Evolutionary conservation across 2,329 filamentous ascomycete species (phyloP).

Genomic region (Tympanopsis confertula): DNA sequence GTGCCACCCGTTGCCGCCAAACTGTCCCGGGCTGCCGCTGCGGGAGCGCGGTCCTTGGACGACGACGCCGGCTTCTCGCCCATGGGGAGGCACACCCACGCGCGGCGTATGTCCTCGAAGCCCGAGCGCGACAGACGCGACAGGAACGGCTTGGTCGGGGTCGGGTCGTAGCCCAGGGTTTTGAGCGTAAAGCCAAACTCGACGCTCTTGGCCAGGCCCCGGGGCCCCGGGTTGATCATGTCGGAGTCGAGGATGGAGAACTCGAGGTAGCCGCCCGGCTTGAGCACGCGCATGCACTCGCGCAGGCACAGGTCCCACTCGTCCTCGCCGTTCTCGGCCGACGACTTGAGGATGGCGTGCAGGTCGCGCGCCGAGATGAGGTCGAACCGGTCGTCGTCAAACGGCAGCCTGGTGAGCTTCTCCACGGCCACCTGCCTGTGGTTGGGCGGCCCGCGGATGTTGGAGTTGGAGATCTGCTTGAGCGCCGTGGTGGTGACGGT

Average conservation of each 20-base stretch:
- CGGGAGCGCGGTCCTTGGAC: conserved; percentile 56
- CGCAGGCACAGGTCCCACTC: conserved; percentile 78
- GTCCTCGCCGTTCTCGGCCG: conserved; percentile 56
- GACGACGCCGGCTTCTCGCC: conserved; percentile 38
- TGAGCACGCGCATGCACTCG: conserved; percentile 83
- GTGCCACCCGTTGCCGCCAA: conserved; percentile 63
- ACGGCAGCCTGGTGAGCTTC: conserved; percentile 70
- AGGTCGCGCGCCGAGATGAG: conserved; percentile 81
- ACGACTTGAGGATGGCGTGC: conserved; percentile 70
- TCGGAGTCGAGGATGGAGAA: conserved; percentile 84
- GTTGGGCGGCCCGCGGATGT: conserved; percentile 74
- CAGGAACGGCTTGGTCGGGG: conserved; percentile 72
- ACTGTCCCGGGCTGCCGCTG: conserved; percentile 65
- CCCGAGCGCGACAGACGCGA: conserved; percentile 61
- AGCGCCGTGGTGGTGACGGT: conserved; percentile 70
- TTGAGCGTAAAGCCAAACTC: conserved; percentile 87
- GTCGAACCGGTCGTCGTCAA: conserved; percentile 77
- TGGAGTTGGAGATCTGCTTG: conserved; percentile 59
- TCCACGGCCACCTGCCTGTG: conserved; percentile 74
- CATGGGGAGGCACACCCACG: conserved; percentile 83
- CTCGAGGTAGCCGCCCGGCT: conserved; percentile 85
- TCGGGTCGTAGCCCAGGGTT: conserved; percentile 79
- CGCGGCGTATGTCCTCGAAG: conserved; percentile 70
- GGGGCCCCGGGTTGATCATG: conserved; percentile 71
- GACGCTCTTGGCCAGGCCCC: conserved; percentile 71